Evolutionary conservation across 371 early-diverging fungal species (phyloP), one percentile per base, ranked within the genome.

Genomic region (Amoeboradix gromovi): DNA sequence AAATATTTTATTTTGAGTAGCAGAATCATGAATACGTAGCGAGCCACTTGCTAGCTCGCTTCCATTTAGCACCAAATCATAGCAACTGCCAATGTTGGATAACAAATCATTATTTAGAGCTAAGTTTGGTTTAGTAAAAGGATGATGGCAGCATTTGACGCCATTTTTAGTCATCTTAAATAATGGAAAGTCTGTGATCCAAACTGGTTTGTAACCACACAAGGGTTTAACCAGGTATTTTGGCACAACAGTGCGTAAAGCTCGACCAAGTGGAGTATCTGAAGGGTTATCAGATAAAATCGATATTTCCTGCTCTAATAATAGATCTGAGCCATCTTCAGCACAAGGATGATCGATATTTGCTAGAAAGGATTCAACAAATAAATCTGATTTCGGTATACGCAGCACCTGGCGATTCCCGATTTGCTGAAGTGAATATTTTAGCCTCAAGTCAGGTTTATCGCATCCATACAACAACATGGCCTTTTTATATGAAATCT

Each of bases 11-110:
- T 77, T 76, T 74, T 92, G 91, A 73, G 88, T 77, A 1, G 80
- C 79, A 0, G 89, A 84, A 12, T 86, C 80, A 74, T 92, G 91
- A 16, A 89, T 84, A 72, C 93, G 86, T 31, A 92, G 87, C 0
- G 90, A 89, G 0, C 93, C 93, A 17, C 93, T 91, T 12, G 88
- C 93, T 73, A 92, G 84, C 72, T 92, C 93, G 71, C 85, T 83
- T 1, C 93, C 91, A 72, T 92, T 91, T 66, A 92, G 76, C 0
- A 92, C 90, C 31, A 92, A 74, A 74, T 91, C 93, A 71, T 91
- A 90, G 73, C 90, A 91, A 74, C 86, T 87, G 12, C 88, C 92
- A 1, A 83, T 82, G 0, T 84, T 86, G 72, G 81, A 66, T 70
- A 75, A 77, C 71, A 77, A 73, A 66, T 78, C 81, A 0, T 89